Conservation (phyloP, 495 filamentous ascomycete genomes). For the Penicillium maclennaniae region DNA sequence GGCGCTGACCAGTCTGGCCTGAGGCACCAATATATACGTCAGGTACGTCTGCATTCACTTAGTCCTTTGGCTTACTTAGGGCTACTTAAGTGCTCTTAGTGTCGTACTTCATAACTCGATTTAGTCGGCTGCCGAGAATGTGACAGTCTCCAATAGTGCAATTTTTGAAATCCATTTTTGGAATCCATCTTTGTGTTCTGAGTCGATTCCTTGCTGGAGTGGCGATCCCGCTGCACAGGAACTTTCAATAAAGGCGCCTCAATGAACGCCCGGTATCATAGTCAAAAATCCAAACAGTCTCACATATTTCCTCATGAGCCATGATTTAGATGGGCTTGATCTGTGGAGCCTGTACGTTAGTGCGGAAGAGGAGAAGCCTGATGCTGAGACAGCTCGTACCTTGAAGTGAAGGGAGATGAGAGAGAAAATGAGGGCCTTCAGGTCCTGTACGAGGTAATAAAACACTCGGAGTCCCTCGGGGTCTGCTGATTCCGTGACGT, state of each 20-base stretch:
- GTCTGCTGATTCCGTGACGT: conserved; percentile 93
- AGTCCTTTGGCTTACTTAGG: too few relatives aligned
- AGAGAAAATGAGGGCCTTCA: conserved; percentile 96
- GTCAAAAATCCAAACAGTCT: conserved; percentile 13
- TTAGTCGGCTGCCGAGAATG: neutral
- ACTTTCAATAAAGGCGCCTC: conserved; percentile 13
- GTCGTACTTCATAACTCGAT: neutral
- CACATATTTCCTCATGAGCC: neutral
- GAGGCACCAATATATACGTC: conserved; percentile 14
- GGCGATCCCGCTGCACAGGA: conserved; percentile 1
- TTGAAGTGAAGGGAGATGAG: conserved; percentile 97
- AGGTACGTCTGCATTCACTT: conserved; percentile 4
- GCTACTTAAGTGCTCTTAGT: too few relatives aligned
- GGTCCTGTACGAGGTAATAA: conserved; percentile 97
- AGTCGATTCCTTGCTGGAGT: conserved; percentile 5
- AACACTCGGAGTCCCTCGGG: conserved; percentile 98
- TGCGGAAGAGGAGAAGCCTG: neutral
- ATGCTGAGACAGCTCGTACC: conserved; percentile 37
- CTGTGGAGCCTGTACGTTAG: conserved; percentile 24
- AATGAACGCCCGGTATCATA: conserved; percentile 29
- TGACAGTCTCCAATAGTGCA: neutral
- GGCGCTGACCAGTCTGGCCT: conserved; percentile 17
- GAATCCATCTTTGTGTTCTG: conserved; percentile 7
- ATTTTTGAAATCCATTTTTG: neutral
- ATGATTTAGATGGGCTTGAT: conserved; percentile 74